Percentiles rank a stretch among this genome's conserved stretches.
Conservation (phyloP, 2,329 filamentous ascomycete genomes). For the Colletotrichum incanum region DNA sequence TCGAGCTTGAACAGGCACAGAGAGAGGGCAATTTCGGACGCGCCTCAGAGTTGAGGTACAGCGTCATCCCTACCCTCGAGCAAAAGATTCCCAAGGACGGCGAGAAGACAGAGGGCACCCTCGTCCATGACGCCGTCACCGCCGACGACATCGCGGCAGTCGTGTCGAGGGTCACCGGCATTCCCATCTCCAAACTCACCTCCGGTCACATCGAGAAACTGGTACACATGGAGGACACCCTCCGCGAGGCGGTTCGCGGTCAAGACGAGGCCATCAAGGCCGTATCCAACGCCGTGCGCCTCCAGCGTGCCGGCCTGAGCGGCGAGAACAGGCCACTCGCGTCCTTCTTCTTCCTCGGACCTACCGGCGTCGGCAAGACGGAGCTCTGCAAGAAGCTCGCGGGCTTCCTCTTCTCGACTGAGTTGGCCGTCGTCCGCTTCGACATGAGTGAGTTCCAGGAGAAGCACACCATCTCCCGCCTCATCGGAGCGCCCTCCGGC, state of each 20-base stretch:
- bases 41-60: slow-evolving; percentile 92
- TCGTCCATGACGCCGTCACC: slow-evolving; percentile 96
- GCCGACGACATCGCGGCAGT: slow-evolving; percentile 94
- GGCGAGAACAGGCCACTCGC: slow-evolving; percentile 93
- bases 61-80: slow-evolving; percentile 87
- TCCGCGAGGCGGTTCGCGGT: slow-evolving; percentile 87
- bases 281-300: slow-evolving; percentile 92
- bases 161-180: slow-evolving; percentile 92
- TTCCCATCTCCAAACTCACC: slow-evolving; percentile 92
- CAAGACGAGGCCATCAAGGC: slow-evolving; percentile 95
- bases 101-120: slow-evolving; percentile 64
- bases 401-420: slow-evolving; percentile 91
- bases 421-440: slow-evolving; percentile 91
- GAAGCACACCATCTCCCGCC: slow-evolving; percentile 93
- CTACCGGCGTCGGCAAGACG: slow-evolving; percentile 97
- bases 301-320: slow-evolving; percentile 92
- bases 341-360: slow-evolving; percentile 97
- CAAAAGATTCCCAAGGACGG: slow-evolving; percentile 84
- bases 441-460: slow-evolving; percentile 99
- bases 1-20: slow-evolving; percentile 91
- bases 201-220: slow-evolving; percentile 95
- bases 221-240: slow-evolving; percentile 93
- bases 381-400: slow-evolving; percentile 98
- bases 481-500: slow-evolving; percentile 93
- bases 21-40: slow-evolving; percentile 89